Base-by-base conservation (phyloP, 2,329 filamentous ascomycete species). In the Rutstroemia sp. region DNA sequence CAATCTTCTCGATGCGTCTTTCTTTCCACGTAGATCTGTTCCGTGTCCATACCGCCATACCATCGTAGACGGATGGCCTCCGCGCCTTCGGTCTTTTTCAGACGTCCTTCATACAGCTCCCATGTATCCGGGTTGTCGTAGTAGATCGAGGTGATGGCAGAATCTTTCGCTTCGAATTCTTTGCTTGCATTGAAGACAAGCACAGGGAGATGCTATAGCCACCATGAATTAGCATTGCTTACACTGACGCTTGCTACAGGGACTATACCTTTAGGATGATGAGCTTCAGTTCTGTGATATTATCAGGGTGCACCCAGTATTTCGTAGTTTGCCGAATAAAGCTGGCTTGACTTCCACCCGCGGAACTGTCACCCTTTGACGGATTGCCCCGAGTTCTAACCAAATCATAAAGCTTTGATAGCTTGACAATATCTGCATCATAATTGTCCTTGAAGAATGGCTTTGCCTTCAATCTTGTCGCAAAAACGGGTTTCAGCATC, bases 391-490 rank as follows among this genome's bases (percentile, higher is more conserved):
- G 83, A 2, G 92, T 99, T 55, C 94, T 85, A 16, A 97, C 94
- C 44, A 95, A 79, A 71, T 99, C 92, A 76, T 96, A 99, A 56
- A 97, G 83, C 72, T 87, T 92, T 21, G 94, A 99, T 34, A 99
- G 83, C 74, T 95, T 91, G 61, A 97, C 87, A 38, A 99, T 89
- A 59, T 95, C 95, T 30, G 87, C 88, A 75, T 99, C 94, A 74
- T 97, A 97, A 74, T 99, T 96, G 70, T 97, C 92, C 72, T 95
- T 95, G 80, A 96, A 99, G 74, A 99, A 99, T 0, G 94, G 92
- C 72, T 96, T 96, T 47, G 91, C 90, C 74, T 95, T 95, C 69
- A 99, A 82, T 58, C 92, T 85, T 44, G 92, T 87, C 58, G 95
- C 92, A 72, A 99, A 99, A n/a, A 95, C 90, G 34, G 94, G 94